Conservation (phyloP, 148 eudicot genomes). For the Pouteria glomerata region DNA sequence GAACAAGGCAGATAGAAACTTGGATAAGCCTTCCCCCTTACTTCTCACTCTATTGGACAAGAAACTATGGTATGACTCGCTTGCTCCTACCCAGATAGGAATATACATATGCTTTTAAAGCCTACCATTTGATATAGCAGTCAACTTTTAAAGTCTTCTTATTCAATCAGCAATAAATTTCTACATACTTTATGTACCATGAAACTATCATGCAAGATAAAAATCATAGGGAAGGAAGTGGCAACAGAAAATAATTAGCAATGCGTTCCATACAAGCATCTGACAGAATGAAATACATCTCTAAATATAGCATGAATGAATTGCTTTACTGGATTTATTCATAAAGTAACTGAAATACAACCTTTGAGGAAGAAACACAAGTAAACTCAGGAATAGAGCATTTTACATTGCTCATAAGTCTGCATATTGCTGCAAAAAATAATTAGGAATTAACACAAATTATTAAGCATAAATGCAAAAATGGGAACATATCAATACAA, state of each 20-base stretch:
- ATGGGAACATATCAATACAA: background rate
- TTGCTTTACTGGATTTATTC: background rate
- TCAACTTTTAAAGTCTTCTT: no score
- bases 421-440: conserved; percentile 65
- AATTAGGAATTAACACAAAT: conserved; percentile 2
- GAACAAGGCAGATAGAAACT: background rate
- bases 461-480: background rate
- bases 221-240: background rate
- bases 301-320: background rate
- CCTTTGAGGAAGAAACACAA: conserved; percentile 90
- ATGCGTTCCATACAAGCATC: background rate
- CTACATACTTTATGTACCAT: background rate
- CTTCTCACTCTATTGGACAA: background rate
- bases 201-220: background rate
- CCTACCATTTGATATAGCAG: no score
- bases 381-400: conserved; percentile 96
- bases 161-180: background rate
- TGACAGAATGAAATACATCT: background rate
- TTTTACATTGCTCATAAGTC: conserved; percentile 58
- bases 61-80: background rate
- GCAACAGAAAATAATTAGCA: background rate
- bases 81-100: background rate
- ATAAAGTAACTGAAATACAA: conserved; percentile 23
- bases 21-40: background rate
- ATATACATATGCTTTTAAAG: background rate